phyloP scores from a whole-genome alignment of 495 filamentous ascomycete species.

The Trichocladium uniseriatum region DNA sequence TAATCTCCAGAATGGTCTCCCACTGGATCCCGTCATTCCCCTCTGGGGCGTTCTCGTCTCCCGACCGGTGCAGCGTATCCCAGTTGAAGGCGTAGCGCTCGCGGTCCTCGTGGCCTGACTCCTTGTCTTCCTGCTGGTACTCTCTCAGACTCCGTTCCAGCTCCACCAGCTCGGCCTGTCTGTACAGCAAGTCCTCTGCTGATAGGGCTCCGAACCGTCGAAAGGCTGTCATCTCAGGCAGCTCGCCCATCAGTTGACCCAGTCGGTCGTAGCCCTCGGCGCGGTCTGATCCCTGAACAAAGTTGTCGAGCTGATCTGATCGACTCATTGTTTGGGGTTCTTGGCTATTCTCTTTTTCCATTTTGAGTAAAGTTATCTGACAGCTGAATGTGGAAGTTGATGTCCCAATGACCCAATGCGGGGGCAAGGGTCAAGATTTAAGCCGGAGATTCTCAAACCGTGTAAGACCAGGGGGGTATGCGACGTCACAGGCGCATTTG shows the following conservation, averaged over 20 bases:
- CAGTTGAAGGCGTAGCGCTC: conserved; percentile 16
- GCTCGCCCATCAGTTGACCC: conserved; percentile 8
- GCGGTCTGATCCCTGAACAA: no score
- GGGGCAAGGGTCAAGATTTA: no score
- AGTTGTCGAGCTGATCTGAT: no score
- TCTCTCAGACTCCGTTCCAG: conserved; percentile 16
- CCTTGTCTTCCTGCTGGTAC: conserved; percentile 7
- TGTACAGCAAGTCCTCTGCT: conserved; percentile 23
- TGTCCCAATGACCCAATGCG: no score
- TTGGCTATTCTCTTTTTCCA: no score
- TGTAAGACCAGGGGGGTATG: no score
- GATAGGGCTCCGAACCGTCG: conserved; percentile 18
- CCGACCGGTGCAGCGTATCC: conserved; percentile 8
- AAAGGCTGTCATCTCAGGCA: conserved; percentile 19
- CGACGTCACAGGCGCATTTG: no score
- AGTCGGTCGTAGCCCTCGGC: conserved; percentile 10
- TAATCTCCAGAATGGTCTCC: conserved; percentile 12
- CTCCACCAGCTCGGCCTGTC: conserved; percentile 21
- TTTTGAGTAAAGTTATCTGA: no score
- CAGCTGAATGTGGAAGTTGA: no score
- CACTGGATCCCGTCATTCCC: conserved; percentile 13
- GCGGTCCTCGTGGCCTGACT: conserved; percentile 4
- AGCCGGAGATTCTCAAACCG: no score
- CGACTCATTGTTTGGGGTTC: no score
- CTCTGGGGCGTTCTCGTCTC: neutral